Evolutionary conservation across 768 basidiomycete species (phyloP).

Genomic region (Leccinum subgranulosum): DNA sequence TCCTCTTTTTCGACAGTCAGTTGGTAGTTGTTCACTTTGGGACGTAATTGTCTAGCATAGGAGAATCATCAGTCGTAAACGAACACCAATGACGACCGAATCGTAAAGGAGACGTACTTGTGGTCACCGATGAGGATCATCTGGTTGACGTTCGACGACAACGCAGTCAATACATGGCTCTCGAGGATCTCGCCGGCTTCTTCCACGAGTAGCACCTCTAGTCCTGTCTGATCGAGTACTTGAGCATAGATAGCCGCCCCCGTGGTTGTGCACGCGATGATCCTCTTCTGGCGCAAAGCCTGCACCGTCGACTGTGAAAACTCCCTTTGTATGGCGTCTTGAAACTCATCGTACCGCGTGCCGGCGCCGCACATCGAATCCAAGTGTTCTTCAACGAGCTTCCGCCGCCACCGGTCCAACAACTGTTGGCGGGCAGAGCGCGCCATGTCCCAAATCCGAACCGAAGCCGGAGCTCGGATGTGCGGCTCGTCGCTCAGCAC

Average conservation of each 20-base stretch:
- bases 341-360: constrained; percentile 35
- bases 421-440: constrained; percentile 25
- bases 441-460: constrained; percentile 40
- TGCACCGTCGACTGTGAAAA: constrained; percentile 31
- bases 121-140: constrained; percentile 70
- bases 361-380: constrained; percentile 29
- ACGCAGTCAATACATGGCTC: constrained; percentile 59
- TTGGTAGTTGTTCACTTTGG: constrained; percentile 64
- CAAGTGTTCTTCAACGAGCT: constrained; percentile 31
- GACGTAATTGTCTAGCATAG: constrained; percentile 56
- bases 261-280: constrained; percentile 70
- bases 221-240: constrained; percentile 41
- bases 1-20: constrained; percentile 69
- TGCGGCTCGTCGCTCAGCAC: constrained; percentile 31
- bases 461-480: constrained; percentile 23
- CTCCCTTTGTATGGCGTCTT: constrained; percentile 32
- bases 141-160: constrained; percentile 45
- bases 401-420: constrained; percentile 33
- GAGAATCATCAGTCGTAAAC: neutral
- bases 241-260: constrained; percentile 59
- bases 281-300: constrained; percentile 43
- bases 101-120: constrained; percentile 39
- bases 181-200: constrained; percentile 74
- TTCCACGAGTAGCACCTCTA: constrained; percentile 59
- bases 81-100: neutral